Conservation (phyloP, 140 eudicot genomes). For the Stevia rebaudiana region DNA sequence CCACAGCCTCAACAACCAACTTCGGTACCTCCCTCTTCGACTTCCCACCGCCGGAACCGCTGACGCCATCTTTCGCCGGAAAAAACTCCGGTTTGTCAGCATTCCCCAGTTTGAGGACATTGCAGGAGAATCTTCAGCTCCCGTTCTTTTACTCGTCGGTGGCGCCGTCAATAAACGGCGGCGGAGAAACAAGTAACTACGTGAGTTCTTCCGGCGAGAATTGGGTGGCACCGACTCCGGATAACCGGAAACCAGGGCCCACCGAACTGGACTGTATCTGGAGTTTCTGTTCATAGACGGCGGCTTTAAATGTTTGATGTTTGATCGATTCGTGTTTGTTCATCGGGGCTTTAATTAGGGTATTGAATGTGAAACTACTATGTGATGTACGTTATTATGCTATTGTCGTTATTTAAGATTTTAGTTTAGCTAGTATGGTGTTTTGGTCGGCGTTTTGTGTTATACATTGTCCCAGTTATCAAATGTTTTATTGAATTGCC, state of each 20-base stretch:
- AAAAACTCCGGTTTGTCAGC: slow-evolving; percentile 23
- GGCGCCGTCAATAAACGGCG: slow-evolving; percentile 33
- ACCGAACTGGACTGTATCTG: slow-evolving; percentile 89
- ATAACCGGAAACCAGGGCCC: slow-evolving; percentile 40
- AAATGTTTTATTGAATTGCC: too few relatives aligned
- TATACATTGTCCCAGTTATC: too few relatives aligned
- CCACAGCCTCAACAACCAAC: slow-evolving; percentile 47
- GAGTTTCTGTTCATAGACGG: slow-evolving; percentile 37
- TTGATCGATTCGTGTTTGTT: slow-evolving; percentile 11
- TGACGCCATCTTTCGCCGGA: slow-evolving; percentile 7
- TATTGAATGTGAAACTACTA: neutral
- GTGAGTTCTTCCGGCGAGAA: slow-evolving; percentile 20
- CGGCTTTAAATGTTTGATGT: slow-evolving; percentile 15
- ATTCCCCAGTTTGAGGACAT: slow-evolving; percentile 58
- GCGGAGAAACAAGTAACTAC: slow-evolving; percentile 18
- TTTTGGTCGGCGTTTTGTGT: too few relatives aligned
- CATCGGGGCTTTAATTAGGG: neutral
- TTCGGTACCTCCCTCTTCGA: slow-evolving; percentile 26
- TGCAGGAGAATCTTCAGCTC: slow-evolving; percentile 67
- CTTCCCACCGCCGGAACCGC: slow-evolving; percentile 36
- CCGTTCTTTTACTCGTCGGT: slow-evolving; percentile 42
- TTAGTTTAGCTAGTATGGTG: neutral
- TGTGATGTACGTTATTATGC: slow-evolving; percentile 10
- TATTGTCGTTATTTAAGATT: slow-evolving; percentile 10
- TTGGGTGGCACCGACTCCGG: slow-evolving; percentile 28